phyloP scores from a whole-genome alignment of 495 filamentous ascomycete genomes.

The Neurospora sp. region DNA sequence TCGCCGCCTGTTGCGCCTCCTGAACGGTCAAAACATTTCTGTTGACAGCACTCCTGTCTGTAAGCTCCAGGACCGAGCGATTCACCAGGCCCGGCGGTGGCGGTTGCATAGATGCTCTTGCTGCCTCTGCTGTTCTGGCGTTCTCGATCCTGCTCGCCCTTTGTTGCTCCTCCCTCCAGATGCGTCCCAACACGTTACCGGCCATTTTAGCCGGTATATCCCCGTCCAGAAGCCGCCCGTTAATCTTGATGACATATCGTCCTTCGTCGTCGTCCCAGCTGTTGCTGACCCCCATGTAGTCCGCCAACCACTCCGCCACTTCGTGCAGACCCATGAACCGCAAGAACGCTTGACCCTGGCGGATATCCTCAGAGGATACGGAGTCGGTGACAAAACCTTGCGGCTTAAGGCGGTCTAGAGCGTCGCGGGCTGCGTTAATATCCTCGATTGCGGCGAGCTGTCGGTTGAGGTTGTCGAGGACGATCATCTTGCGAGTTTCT shows the following conservation, averaged over 20 bases:
- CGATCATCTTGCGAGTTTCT: neutral
- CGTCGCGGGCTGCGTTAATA: neutral
- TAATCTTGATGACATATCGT: neutral
- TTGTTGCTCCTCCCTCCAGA: neutral
- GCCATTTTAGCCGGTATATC: neutral
- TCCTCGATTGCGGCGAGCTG: neutral
- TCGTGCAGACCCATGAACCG: slow-evolving; percentile 2
- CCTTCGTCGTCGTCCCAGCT: neutral
- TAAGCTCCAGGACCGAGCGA: neutral
- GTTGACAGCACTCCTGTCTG: neutral
- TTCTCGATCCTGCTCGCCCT: neutral
- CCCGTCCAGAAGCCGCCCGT: neutral
- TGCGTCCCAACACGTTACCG: neutral
- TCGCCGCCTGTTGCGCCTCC: neutral
- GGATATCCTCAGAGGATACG: slow-evolving; percentile 1
- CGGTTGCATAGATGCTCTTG: neutral
- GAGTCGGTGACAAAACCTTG: slow-evolving; percentile 1
- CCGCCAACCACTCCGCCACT: slow-evolving; percentile 2
- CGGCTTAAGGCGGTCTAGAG: neutral
- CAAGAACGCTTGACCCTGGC: slow-evolving; percentile 6
- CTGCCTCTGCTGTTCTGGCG: neutral
- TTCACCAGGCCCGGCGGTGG: neutral
- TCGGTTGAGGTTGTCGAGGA: neutral
- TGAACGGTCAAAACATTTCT: neutral
- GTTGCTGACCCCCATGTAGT: slow-evolving; percentile 3